Evolutionary conservation across 345 rosid species (phyloP).

Genomic region (Noccaea caerulescens): DNA sequence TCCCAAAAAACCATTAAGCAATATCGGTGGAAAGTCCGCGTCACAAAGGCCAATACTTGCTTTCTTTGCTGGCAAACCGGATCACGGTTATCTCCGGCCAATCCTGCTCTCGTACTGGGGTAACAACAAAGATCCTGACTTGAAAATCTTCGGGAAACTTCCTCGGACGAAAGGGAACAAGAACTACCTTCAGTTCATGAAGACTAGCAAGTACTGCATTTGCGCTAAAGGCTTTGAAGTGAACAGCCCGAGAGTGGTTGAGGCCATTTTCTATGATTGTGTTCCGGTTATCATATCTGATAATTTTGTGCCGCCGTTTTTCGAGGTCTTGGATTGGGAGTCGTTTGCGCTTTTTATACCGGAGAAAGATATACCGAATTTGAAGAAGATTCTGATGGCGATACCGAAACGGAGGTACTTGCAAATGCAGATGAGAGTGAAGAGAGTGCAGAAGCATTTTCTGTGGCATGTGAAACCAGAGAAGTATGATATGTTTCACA

Average conservation of each 20-base stretch:
- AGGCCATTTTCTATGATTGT: slow-evolving; percentile 86
- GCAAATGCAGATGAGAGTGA: slow-evolving; percentile 77
- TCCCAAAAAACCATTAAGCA: slow-evolving; percentile 59
- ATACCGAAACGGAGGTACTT: slow-evolving; percentile 59
- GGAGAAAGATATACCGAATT: slow-evolving; percentile 85
- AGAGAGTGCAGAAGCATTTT: slow-evolving; percentile 86
- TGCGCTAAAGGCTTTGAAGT: slow-evolving; percentile 91
- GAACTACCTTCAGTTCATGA: slow-evolving; percentile 72
- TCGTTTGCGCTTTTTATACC: slow-evolving; percentile 73
- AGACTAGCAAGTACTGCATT: slow-evolving; percentile 93
- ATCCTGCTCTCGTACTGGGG: slow-evolving; percentile 80
- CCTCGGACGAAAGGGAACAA: slow-evolving; percentile 63
- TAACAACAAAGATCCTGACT: slow-evolving; percentile 75
- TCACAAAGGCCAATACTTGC: slow-evolving; percentile 71
- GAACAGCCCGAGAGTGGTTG: slow-evolving; percentile 93
- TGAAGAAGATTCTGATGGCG: slow-evolving; percentile 78
- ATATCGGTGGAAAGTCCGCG: slow-evolving; percentile 70
- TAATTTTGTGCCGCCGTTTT: slow-evolving; percentile 87
- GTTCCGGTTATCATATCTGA: slow-evolving; percentile 91
- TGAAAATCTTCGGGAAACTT: slow-evolving; percentile 74
- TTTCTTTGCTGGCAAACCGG: slow-evolving; percentile 82
- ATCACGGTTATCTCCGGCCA: slow-evolving; percentile 82
- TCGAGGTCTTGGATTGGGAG: slow-evolving; percentile 87
- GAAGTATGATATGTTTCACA: slow-evolving; percentile 86
- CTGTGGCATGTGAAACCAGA: slow-evolving; percentile 83